A percentile compares a stretch with the other conserved stretches of the same genome.
Conservation (phyloP, 495 filamentous ascomycete species). For the Annulohypoxylon maeteangense region DNA sequence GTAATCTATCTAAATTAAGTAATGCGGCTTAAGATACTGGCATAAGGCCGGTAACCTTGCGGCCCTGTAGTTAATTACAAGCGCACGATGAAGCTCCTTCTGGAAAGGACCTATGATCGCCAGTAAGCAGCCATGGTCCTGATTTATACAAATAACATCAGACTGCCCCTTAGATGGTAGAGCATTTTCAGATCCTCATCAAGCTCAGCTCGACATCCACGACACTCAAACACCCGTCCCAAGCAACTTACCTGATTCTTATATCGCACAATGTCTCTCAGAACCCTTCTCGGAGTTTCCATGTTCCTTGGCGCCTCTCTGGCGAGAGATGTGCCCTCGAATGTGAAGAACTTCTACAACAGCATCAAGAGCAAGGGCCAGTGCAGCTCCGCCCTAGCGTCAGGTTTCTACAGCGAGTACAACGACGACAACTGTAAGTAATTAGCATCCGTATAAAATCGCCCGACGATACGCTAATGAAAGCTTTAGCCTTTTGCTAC, state of each 20-base stretch:
- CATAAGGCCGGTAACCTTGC: not conserved
- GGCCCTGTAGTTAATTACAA: conserved; percentile 3
- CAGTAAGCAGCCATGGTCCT: conserved; percentile 3
- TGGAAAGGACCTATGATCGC: conserved; percentile 12
- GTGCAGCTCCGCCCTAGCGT: conserved; percentile 49
- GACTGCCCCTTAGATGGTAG: not conserved
- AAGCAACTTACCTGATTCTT: not conserved
- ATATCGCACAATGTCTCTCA: conserved; percentile 34
- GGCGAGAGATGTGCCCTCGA: conserved; percentile 49
- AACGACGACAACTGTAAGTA: conserved; percentile 48
- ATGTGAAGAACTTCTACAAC: conserved; percentile 51
- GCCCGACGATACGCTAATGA: not conserved
- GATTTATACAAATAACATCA: conserved; percentile 31
- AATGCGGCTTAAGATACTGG: conserved; percentile 1
- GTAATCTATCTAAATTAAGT: not conserved
- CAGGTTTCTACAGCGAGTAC: conserved; percentile 52
- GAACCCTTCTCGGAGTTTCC: conserved; percentile 31
- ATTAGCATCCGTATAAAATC: too few relatives aligned
- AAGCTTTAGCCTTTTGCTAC: conserved; percentile 49
- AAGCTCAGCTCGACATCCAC: conserved; percentile 7
- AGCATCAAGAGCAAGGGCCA: conserved; percentile 47
- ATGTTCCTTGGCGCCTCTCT: conserved; percentile 35
- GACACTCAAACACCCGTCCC: not conserved
- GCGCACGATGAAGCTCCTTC: conserved; percentile 24
- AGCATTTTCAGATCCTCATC: not conserved